Evolutionary conservation across 73 alveolate species (phyloP), one percentile per base, ranked within the genome.

Genomic region (Urostyla sp.): DNA sequence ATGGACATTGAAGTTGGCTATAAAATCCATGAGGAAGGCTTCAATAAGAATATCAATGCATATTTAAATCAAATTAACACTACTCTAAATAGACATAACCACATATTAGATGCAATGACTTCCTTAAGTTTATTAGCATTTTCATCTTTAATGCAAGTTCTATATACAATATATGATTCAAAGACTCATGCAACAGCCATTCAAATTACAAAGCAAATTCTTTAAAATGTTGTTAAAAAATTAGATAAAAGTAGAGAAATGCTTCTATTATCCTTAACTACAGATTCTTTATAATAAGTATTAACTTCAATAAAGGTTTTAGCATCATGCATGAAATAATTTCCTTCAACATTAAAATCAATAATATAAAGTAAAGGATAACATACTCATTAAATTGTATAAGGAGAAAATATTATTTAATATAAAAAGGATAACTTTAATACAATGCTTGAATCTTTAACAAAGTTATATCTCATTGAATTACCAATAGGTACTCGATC

Each of bases 111-210:
- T 43, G 79, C 37, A 13, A 63, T 63, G 61, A 10, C 44, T n/a
- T 45, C 31, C 6, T 20, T 63, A 10, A 60, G 55, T 16, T 43
- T 63, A 24, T 21, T 43, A 63, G 79, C 79, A 37, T 63, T 20
- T 20, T 3, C 13, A 11, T 21, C 46, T 18, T 2, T 63, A 3
- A 40, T 50, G 7, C 43, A 13, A 5, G 24, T 8, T 20, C 18
- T 63, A 38, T 63, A 38, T 46, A 44, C 20, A 34, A 13, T 24
- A 21, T 63, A 63, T 38, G 79, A 63, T 37, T 37, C 16, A 40
- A 63, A 63, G 50, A 20, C 16, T 34, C 79, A 63, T 37, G 79
- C 79, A 1, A 63, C 50, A 21, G 79, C 79, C 11, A 13, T 63
- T 1, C 20, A 35, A 28, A 44, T 60, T n/a, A 63, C 44, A 44